phyloP scores from a whole-genome alignment of 768 basidiomycete species.

The Pleurotus eryngii region DNA sequence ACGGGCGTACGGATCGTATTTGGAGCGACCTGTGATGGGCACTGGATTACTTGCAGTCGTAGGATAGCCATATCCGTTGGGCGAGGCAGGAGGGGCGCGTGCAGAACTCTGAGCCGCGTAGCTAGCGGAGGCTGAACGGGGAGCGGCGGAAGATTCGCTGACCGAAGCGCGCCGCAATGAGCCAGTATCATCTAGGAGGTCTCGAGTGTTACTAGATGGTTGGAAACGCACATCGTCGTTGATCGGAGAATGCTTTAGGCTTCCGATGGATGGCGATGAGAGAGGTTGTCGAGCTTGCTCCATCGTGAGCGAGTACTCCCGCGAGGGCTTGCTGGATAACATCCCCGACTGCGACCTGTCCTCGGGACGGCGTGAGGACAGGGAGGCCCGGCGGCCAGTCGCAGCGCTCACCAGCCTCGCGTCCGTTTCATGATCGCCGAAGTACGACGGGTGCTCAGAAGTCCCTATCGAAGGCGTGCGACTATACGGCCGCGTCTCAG shows the following conservation, averaged over 20 bases:
- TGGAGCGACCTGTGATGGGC: neutral
- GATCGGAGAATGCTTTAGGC: neutral
- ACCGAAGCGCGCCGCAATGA: neutral
- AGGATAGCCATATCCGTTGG: conserved; percentile 2
- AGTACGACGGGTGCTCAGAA: neutral
- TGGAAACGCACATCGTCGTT: neutral
- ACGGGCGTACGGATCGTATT: neutral
- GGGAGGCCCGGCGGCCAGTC: neutral
- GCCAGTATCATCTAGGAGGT: neutral
- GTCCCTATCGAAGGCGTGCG: conserved; percentile 3
- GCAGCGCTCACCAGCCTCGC: conserved; percentile 1
- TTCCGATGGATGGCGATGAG: neutral
- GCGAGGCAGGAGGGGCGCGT: neutral
- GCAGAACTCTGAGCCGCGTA: neutral
- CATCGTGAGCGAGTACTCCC: conserved; percentile 6
- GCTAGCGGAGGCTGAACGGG: conserved; percentile 3
- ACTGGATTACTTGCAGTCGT: neutral
- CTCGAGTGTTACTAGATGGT: neutral
- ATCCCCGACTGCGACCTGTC: neutral
- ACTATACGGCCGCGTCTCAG: neutral
- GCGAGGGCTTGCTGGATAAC: neutral
- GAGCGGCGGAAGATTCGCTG: neutral
- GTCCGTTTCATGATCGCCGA: conserved; percentile 6
- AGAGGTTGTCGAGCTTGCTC: neutral
- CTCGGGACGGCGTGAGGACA: neutral